phyloP scores from a whole-genome alignment of 1,284 basidiomycete genomes.

The Tilletia walkeri region DNA sequence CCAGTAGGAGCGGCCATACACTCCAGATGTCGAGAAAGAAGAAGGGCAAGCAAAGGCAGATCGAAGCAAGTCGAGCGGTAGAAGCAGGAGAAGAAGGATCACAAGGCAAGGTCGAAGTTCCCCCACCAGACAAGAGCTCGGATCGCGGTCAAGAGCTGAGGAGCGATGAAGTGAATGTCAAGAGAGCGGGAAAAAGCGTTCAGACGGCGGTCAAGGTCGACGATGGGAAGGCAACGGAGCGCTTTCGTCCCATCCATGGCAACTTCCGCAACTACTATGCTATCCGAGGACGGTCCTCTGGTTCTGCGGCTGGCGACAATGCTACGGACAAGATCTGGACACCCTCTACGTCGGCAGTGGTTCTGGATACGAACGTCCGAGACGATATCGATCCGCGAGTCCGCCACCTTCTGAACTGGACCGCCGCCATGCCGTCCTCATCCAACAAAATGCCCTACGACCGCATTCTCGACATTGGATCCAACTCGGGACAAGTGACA shows the following conservation, averaged over 20 bases:
- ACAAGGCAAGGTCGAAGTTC: neutral
- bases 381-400: slow-evolving; percentile 13
- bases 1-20: too few relatives aligned
- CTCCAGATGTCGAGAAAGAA: slow-evolving; percentile 12
- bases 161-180: neutral
- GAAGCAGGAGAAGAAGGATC: neutral
- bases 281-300: slow-evolving; percentile 8
- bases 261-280: slow-evolving; percentile 19
- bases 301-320: neutral
- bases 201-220: neutral
- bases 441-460: neutral
- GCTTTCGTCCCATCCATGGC: slow-evolving; percentile 13
- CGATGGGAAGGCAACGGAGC: neutral
- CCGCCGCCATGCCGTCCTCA: neutral
- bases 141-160: neutral
- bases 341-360: neutral
- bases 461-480: slow-evolving; percentile 9
- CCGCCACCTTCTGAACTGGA: neutral
- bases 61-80: neutral
- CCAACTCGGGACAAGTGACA: slow-evolving; percentile 6
- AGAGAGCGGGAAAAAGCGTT: too few relatives aligned
- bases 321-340: neutral
- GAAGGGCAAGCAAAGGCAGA: slow-evolving; percentile 14
- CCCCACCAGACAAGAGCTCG: neutral
- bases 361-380: neutral